Conservation (phyloP, 129 eudicot species). For the Ambrosia artemisiifolia region DNA sequence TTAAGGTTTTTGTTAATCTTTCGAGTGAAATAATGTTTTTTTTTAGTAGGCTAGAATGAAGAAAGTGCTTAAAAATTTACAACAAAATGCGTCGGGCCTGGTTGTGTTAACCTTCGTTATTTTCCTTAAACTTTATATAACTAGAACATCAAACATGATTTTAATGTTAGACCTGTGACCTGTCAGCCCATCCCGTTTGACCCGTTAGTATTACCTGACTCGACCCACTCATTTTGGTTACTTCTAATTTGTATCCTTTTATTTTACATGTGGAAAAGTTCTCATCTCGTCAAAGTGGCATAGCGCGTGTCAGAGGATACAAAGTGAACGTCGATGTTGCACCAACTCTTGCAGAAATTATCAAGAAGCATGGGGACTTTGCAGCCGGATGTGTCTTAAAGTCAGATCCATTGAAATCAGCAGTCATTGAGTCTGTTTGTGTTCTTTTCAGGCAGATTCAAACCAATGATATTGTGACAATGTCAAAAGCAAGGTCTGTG, state of each 20-base stretch:
- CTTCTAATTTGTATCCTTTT: too few relatives aligned
- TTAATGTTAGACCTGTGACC: too few relatives aligned
- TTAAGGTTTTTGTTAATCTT: too few relatives aligned
- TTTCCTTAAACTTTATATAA: too few relatives aligned
- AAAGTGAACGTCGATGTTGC: slow-evolving; percentile 35
- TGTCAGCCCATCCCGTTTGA: neutral
- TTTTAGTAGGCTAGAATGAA: too few relatives aligned
- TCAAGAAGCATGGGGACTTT: slow-evolving; percentile 31
- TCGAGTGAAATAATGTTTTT: too few relatives aligned
- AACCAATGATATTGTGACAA: neutral
- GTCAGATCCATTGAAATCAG: too few relatives aligned
- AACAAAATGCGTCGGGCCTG: neutral
- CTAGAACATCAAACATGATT: neutral
- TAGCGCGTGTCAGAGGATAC: slow-evolving; percentile 23
- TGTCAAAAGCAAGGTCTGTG: slow-evolving; percentile 7
- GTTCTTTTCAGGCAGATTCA: too few relatives aligned
- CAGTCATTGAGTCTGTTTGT: too few relatives aligned
- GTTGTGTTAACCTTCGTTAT: neutral
- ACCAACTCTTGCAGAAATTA: slow-evolving; percentile 15
- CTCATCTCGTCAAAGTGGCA: too few relatives aligned
- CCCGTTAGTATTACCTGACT: neutral
- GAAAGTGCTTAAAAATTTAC: too few relatives aligned
- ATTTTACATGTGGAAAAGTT: too few relatives aligned
- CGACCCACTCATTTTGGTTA: neutral
- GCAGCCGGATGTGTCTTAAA: neutral